These are phyloP conservation scores for Acer saccharum DNA, from an alignment of 345 rosid genomes.

Conservation along the genomic window DNA sequence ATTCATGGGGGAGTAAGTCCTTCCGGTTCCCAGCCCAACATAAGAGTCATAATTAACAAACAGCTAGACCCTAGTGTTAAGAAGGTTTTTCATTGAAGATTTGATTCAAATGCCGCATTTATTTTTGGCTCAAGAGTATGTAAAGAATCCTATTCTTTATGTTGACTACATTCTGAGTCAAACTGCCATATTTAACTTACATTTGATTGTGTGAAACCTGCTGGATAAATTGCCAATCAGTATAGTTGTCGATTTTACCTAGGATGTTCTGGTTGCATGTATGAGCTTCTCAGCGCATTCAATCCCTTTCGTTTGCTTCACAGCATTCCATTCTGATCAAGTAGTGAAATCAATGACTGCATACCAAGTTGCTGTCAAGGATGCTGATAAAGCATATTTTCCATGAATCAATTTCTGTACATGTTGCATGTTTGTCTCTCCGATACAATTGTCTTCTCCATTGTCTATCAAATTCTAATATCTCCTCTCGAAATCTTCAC, in stretches of 20 bases:
- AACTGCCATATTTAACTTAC: conserved; percentile 14
- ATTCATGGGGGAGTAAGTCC: conserved; percentile 54
- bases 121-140: conserved; percentile 18
- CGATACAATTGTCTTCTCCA: background rate
- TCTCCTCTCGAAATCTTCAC: background rate
- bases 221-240: conserved; percentile 19
- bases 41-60: conserved; percentile 25
- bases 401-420: background rate
- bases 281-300: background rate
- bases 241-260: background rate
- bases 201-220: conserved; percentile 4
- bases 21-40: conserved; percentile 24
- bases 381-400: background rate
- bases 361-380: background rate
- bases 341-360: background rate
- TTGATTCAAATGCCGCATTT: conserved; percentile 7
- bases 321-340: background rate
- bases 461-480: background rate
- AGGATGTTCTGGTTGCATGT: background rate
- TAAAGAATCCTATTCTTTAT: conserved; percentile 16
- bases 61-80: conserved; percentile 9
- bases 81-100: conserved; percentile 6
- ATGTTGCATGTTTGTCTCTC: background rate
- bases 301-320: background rate
- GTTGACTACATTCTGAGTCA: conserved; percentile 1